Base-by-base conservation (phyloP, 345 rosid species). In the Eucalyptus sp. region DNA sequence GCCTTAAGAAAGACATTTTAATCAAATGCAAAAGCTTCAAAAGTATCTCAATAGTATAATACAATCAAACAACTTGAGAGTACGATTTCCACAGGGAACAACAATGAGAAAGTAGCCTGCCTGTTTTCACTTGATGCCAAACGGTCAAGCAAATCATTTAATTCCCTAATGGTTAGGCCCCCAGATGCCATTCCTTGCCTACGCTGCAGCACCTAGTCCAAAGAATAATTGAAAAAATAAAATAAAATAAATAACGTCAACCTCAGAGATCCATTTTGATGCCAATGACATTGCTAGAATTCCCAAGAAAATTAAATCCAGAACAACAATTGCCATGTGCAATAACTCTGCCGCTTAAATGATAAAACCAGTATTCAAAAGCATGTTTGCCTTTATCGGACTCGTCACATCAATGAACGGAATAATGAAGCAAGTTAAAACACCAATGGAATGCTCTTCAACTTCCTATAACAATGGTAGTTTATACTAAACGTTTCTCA, bases 131-230 rank as follows among this genome's bases (percentile, higher is more conserved):
- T 91, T 0, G 94, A 94, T 91, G 99, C 97, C 91, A 97, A 90
- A 48, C 93, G 92, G 94, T 96, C 98, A 88, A 97, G 98, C 94
- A 95, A 93, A 52, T 93, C 95, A 90, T 97, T 96, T 88, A 97
- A 90, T 86, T 95, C 99, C 93, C 91, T 94, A 50, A 97, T 93
- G 29, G 94, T 94, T 66, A 96, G 91, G 20, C 96, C 99, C 68
- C 96, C 96, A 2, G 99, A 96, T 44, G 94, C 91, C 94, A 93
- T 93, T 87, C 98, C 98, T 92, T 97, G 99, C 93, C 97, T 94
- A 15, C 94, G 93, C 68, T 97, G 97, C 86, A 97, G 89, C 17
- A 97, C 96, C 99, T 96, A 43, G 50, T 49, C 29, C 29, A 81
- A 88, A 88, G 87, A 20, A 58, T 44, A 41, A 10, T 60, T 8